Conservation (phyloP, 2,329 filamentous ascomycete genomes). For the Colletotrichum navitas region DNA sequence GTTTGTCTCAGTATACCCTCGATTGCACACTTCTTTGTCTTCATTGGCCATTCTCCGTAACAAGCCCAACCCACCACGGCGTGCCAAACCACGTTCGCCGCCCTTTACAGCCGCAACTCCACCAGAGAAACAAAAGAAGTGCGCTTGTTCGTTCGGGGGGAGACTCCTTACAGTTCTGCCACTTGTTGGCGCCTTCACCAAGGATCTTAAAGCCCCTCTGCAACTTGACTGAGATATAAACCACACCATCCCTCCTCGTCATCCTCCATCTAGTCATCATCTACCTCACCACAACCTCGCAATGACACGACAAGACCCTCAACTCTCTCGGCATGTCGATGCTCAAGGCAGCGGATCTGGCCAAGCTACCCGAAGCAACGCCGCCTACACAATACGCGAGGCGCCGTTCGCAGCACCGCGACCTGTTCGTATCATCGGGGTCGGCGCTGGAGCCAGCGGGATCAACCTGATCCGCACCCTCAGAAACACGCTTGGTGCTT, state of each 20-base stretch:
- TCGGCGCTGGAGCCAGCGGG: slow-evolving; percentile 42
- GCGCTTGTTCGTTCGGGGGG: slow-evolving; percentile 19
- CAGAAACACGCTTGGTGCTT: slow-evolving; percentile 54
- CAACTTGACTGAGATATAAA: slow-evolving; percentile 31
- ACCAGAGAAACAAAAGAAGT: slow-evolving; percentile 3
- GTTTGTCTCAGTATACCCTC: slow-evolving; percentile 24
- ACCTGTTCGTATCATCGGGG: slow-evolving; percentile 38
- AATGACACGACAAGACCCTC: slow-evolving; percentile 41
- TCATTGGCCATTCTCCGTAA: slow-evolving; percentile 29
- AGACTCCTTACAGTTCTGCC: slow-evolving; percentile 2
- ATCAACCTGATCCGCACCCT: slow-evolving; percentile 55
- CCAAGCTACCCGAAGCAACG: slow-evolving; percentile 21
- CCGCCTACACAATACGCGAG: slow-evolving; percentile 36
- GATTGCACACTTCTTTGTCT: neutral
- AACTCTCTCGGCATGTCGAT: slow-evolving; percentile 42
- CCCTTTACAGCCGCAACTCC: slow-evolving; percentile 23
- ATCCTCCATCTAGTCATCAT: neutral
- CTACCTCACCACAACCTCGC: neutral
- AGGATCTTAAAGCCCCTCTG: neutral
- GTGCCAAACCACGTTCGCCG: slow-evolving; percentile 13
- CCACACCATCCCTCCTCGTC: slow-evolving; percentile 8
- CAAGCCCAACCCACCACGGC: neutral
- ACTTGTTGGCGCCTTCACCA: slow-evolving; percentile 23
- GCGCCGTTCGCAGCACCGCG: slow-evolving; percentile 38
- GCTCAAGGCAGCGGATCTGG: slow-evolving; percentile 32